Conservation (phyloP, 78 protist species). For the Pigoraptor vietnamica region DNA sequence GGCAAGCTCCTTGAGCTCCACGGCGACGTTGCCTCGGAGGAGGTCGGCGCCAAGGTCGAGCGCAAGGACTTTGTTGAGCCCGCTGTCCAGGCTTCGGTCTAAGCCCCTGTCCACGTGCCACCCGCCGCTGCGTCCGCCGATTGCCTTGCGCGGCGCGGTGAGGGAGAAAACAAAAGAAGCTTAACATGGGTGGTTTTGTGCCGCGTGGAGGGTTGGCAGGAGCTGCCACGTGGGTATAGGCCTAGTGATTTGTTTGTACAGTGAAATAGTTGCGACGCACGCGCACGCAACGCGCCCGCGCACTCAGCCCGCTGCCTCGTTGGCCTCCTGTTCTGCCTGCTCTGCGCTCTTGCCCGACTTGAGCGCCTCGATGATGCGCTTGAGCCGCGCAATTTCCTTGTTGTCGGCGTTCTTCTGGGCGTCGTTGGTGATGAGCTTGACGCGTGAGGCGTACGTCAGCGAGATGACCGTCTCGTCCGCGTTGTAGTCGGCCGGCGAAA, state of each 20-base stretch:
- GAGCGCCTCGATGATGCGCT: slow-evolving; percentile 1
- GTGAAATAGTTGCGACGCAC: not conserved
- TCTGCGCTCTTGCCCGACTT: not conserved
- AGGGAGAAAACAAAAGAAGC: not conserved
- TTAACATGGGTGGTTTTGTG: too few relatives aligned
- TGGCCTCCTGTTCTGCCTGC: not conserved
- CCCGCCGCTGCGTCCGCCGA: not conserved
- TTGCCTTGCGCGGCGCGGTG: not conserved
- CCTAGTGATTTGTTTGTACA: too few relatives aligned
- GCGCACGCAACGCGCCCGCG: not conserved
- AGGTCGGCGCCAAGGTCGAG: not conserved
- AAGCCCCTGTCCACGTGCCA: not conserved
- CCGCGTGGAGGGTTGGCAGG: too few relatives aligned
- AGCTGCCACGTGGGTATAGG: too few relatives aligned
- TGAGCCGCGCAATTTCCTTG: slow-evolving; percentile 2
- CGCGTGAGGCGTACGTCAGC: slow-evolving; percentile 35
- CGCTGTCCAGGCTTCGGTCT: slow-evolving; percentile 14
- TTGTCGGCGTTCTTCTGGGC: slow-evolving; percentile 13
- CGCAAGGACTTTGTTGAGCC: slow-evolving; percentile 14
- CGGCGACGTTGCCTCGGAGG: slow-evolving; percentile 12
- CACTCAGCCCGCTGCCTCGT: not conserved
- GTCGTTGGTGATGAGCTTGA: slow-evolving; percentile 30
- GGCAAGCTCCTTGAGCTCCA: slow-evolving; percentile 44
- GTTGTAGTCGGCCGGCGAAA: slow-evolving; percentile 28
- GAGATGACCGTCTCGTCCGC: slow-evolving; percentile 37